Evolutionary conservation across 768 basidiomycete species (phyloP).

Genomic region (Lactifluus hygrophoroides): DNA sequence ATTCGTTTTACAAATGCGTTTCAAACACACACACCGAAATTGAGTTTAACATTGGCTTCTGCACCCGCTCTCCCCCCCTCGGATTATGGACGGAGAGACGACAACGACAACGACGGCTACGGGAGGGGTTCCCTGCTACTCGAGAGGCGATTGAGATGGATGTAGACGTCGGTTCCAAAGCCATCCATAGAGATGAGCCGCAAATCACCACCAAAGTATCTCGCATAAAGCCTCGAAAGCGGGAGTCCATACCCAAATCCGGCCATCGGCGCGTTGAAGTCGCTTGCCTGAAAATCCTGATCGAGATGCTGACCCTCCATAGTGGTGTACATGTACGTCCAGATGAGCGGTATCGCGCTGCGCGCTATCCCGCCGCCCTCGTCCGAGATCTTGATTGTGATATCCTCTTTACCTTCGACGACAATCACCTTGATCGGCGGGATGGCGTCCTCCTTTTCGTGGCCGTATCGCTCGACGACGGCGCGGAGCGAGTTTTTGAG

Average conservation of each 20-base stretch:
- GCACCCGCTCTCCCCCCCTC: not conserved
- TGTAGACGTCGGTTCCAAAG: constrained; percentile 92
- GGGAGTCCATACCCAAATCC: constrained; percentile 94
- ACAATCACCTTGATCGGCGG: constrained; percentile 93
- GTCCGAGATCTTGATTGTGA: constrained; percentile 97
- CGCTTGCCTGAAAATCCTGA: constrained; percentile 71
- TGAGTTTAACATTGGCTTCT: no score
- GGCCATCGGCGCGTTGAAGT: constrained; percentile 98
- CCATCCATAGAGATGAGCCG: constrained; percentile 97
- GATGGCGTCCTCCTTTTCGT: constrained; percentile 66
- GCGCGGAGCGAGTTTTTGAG: constrained; percentile 97
- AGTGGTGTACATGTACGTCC: constrained; percentile 98
- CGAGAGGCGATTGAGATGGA: constrained; percentile 79
- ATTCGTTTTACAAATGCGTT: not conserved
- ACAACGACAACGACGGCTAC: no score
- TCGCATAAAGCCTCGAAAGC: constrained; percentile 85
- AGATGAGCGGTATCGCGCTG: constrained; percentile 86
- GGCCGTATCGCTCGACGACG: constrained; percentile 87
- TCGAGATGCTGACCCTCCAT: constrained; percentile 66
- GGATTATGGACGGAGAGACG: not conserved
- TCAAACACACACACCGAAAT: no score
- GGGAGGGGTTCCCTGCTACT: constrained; percentile 75
- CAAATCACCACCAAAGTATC: constrained; percentile 93
- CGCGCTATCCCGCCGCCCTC: constrained; percentile 93
- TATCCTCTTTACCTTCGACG: constrained; percentile 95